Conservation (phyloP, 441 rosid genomes). For the Capsella rubella region DNA sequence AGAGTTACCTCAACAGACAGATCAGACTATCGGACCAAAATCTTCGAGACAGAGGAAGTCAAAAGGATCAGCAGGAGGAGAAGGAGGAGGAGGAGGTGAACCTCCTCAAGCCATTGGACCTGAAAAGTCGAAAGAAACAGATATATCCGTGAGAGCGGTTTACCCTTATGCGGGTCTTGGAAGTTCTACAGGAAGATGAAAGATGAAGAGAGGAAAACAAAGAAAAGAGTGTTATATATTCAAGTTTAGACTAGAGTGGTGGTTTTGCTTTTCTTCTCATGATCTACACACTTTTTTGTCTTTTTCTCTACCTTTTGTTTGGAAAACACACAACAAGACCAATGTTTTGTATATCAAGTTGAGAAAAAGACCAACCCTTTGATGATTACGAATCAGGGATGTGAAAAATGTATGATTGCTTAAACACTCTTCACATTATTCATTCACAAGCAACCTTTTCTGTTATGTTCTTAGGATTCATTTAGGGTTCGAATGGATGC, state of each 20-base stretch:
- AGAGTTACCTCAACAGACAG: conserved; percentile 28
- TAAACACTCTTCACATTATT: conserved; percentile 3
- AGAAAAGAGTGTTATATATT: background rate
- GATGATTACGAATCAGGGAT: conserved; percentile 31
- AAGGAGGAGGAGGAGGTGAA: conserved; percentile 22
- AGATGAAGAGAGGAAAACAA: conserved; percentile 11
- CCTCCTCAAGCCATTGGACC: conserved; percentile 8
- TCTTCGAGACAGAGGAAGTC: conserved; percentile 32
- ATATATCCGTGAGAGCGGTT: conserved; percentile 29
- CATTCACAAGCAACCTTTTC: background rate
- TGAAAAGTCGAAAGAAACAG: conserved; percentile 31
- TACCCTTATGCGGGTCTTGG: conserved; percentile 37
- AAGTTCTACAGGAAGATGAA: conserved; percentile 40
- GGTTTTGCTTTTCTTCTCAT: conserved; percentile 36
- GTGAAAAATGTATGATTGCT: conserved; percentile 27
- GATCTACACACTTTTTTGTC: conserved; percentile 29
- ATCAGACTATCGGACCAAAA: conserved; percentile 25
- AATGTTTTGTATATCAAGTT: conserved; percentile 15
- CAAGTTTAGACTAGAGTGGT: conserved; percentile 40
- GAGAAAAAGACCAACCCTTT: conserved; percentile 27
- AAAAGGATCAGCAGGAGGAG: conserved; percentile 28
- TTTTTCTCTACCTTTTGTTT: conserved; percentile 18
- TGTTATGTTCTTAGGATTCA: conserved; percentile 10
- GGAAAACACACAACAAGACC: conserved; percentile 25
- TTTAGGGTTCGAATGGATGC: too few relatives aligned